Evolutionary conservation across 1,284 basidiomycete genomes (phyloP).

Genomic region (Prillingera fragicola): DNA sequence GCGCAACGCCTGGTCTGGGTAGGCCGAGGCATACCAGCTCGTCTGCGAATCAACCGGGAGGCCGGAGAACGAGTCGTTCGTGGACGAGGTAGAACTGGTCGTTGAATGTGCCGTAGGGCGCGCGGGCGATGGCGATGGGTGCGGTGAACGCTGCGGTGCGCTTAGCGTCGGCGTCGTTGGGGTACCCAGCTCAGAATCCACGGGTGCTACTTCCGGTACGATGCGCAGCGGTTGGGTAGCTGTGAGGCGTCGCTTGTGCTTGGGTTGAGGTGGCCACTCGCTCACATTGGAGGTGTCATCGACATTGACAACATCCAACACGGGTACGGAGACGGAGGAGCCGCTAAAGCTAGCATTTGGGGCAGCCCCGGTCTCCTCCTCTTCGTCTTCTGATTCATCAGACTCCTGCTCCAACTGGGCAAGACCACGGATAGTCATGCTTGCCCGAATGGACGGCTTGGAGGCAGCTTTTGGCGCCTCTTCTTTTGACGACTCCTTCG

Average conservation of each 20-base stretch:
- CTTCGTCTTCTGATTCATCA: slow-evolving; percentile 8
- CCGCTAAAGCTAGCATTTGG: not conserved
- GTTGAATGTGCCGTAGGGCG: not conserved
- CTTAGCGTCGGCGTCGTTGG: slow-evolving; percentile 5
- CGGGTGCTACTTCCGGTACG: not conserved
- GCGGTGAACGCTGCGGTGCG: slow-evolving; percentile 1
- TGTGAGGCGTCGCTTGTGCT: slow-evolving; percentile 1
- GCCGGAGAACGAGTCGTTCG: not conserved
- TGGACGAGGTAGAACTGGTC: slow-evolving; percentile 1
- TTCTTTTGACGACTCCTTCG: not conserved
- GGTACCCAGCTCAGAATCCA: not conserved
- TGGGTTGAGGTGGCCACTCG: not conserved
- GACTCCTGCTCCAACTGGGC: not conserved
- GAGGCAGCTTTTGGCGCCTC: not conserved
- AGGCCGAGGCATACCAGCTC: slow-evolving; percentile 61
- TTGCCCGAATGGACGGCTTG: too few species aligned
- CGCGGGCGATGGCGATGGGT: slow-evolving; percentile 1
- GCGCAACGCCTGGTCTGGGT: slow-evolving; percentile 61
- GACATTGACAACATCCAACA: slow-evolving; percentile 35
- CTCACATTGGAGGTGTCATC: slow-evolving; percentile 18
- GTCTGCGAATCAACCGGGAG: slow-evolving; percentile 40
- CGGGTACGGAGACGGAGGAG: slow-evolving; percentile 3
- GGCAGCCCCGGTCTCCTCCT: slow-evolving; percentile 8
- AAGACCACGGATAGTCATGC: too few species aligned
- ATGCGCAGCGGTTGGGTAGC: slow-evolving; percentile 1